phyloP scores from a whole-genome alignment of 2,329 filamentous ascomycete genomes.

The Colletotrichum navitas region DNA sequence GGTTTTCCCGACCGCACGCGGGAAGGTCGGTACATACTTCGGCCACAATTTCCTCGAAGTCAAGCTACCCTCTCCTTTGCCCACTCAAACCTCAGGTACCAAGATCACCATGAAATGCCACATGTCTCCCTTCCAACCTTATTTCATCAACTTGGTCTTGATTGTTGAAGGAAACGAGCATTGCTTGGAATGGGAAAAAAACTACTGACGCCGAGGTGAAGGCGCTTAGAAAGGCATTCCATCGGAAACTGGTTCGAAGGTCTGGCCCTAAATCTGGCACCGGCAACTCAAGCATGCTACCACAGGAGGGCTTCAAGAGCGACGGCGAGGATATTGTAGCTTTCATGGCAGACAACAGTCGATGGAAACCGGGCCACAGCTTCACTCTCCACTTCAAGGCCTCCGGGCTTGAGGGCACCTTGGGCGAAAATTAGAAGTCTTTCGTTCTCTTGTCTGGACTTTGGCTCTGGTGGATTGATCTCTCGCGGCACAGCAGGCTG shows the following conservation, averaged over 20 bases:
- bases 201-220: neutral
- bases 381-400: neutral
- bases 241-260: slow-evolving; percentile 1
- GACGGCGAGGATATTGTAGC: neutral
- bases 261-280: neutral
- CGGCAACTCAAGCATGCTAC: neutral
- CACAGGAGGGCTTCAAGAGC: neutral
- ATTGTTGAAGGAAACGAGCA: neutral
- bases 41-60: neutral
- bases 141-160: neutral
- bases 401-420: neutral
- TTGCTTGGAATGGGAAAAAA: neutral
- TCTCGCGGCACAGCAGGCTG: too few relatives aligned
- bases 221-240: neutral
- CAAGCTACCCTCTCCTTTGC: neutral
- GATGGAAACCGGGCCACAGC: neutral
- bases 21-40: neutral
- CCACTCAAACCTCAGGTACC: too few relatives aligned
- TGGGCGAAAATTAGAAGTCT: neutral
- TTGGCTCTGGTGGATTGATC: neutral
- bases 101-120: neutral
- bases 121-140: neutral
- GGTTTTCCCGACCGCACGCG: neutral
- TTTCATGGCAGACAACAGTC: neutral
- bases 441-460: neutral